Percentiles rank a stretch among this genome's conserved stretches.
Evolutionary conservation across 768 basidiomycete genomes (phyloP).

Genomic region (Suillus clintonianus): DNA sequence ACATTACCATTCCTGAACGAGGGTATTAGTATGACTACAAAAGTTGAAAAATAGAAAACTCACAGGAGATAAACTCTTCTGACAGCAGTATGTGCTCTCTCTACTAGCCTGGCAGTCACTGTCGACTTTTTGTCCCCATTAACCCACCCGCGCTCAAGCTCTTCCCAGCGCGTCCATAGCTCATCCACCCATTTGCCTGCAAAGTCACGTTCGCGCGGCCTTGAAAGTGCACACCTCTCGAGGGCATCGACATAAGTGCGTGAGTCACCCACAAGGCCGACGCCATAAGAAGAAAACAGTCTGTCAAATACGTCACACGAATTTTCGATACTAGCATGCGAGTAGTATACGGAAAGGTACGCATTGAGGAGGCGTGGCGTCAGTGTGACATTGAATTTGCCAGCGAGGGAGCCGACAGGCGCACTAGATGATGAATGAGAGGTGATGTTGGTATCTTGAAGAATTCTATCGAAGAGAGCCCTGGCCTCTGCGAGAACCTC

Average conservation of each 20-base stretch:
- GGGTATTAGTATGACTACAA: not conserved
- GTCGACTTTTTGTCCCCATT: constrained; percentile 23
- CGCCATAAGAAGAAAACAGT: constrained; percentile 36
- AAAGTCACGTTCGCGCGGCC: constrained; percentile 44
- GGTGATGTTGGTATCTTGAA: constrained; percentile 39
- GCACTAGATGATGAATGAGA: constrained; percentile 1
- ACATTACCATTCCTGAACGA: constrained; percentile 47
- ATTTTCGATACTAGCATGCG: constrained; percentile 52
- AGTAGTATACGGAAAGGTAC: constrained; percentile 77
- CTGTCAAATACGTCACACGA: constrained; percentile 51
- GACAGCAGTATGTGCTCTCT: constrained; percentile 68
- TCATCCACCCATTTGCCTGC: constrained; percentile 57
- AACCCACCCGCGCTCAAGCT: constrained; percentile 42
- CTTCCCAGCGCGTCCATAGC: constrained; percentile 68
- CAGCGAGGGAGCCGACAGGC: constrained; percentile 14
- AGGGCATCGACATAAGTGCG: constrained; percentile 66
- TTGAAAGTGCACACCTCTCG: constrained; percentile 56
- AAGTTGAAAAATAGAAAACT: constrained; percentile 25
- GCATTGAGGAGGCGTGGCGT: constrained; percentile 72
- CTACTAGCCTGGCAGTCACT: constrained; percentile 51
- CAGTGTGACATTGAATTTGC: constrained; percentile 61
- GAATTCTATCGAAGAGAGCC: constrained; percentile 63
- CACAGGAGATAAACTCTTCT: constrained; percentile 68
- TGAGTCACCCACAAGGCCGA: constrained; percentile 47
- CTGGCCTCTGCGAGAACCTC: constrained; percentile 73